Conservation (phyloP, 192 early-diverging fungal genomes). For the Backusella macrospora region DNA sequence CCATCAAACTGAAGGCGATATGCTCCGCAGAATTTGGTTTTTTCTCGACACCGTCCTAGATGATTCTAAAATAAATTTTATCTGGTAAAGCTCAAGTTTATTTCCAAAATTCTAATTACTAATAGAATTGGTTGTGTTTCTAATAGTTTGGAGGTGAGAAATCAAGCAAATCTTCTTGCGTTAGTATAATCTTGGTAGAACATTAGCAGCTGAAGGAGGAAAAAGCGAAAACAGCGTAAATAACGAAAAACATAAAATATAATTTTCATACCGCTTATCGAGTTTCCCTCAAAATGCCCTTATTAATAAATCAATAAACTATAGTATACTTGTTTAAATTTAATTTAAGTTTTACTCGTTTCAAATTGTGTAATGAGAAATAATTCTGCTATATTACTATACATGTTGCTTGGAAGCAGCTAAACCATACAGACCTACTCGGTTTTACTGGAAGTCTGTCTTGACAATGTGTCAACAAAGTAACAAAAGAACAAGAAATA, state of each 20-base stretch:
- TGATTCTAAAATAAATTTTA: conserved; percentile 21
- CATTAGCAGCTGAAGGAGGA: conserved; percentile 13
- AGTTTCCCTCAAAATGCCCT: conserved; percentile 1
- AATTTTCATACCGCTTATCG: not conserved
- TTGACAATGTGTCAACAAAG: not conserved
- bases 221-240: not conserved
- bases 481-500: not conserved
- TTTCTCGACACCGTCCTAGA: conserved; percentile 22
- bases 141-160: conserved; percentile 19
- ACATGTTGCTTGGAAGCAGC: not conserved
- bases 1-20: conserved; percentile 18
- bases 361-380: conserved; percentile 2
- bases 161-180: conserved; percentile 18
- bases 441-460: not conserved
- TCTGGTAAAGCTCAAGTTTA: conserved; percentile 5
- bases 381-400: conserved; percentile 1
- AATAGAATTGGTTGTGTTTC: conserved; percentile 12
- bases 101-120: conserved; percentile 11
- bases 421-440: not conserved
- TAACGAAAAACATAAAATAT: conserved; percentile 1
- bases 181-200: conserved; percentile 9
- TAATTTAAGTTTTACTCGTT: not conserved
- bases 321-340: conserved; percentile 1
- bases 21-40: conserved; percentile 15
- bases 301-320: not conserved